phyloP scores from a whole-genome alignment of 1,139 yeast genomes.

The Pichia cactophila region DNA sequence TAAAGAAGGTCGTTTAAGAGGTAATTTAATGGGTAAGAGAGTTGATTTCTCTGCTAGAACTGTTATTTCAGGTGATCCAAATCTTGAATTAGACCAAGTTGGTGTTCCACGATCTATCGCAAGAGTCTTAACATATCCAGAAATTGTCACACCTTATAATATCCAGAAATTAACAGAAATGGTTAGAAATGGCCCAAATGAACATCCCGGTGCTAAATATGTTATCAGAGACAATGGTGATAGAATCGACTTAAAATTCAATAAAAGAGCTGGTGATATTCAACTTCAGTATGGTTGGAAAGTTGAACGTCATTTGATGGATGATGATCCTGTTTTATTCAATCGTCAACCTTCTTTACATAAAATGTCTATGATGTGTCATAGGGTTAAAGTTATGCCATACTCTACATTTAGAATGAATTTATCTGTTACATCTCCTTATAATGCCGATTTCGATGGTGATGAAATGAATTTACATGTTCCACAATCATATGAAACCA shows the following conservation, averaged over 20 bases:
- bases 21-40: slow-evolving; percentile 99
- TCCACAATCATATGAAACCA: slow-evolving; percentile 96
- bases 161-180: slow-evolving; percentile 86
- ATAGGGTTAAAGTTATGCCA: slow-evolving; percentile 97
- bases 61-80: slow-evolving; percentile 98
- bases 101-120: slow-evolving; percentile 98
- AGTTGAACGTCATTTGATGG: slow-evolving; percentile 97
- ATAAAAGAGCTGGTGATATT: slow-evolving; percentile 96
- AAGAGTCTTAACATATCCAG: slow-evolving; percentile 91
- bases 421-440: slow-evolving; percentile 94
- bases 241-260: slow-evolving; percentile 92
- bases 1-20: slow-evolving; percentile 97
- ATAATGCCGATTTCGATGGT: slow-evolving; percentile 99
- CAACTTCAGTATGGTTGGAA: slow-evolving; percentile 98
- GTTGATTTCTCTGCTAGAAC: slow-evolving; percentile 99
- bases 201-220: slow-evolving; percentile 98
- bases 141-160: slow-evolving; percentile 94
- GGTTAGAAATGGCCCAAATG: slow-evolving; percentile 97
- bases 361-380: slow-evolving; percentile 99
- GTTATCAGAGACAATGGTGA: slow-evolving; percentile 98
- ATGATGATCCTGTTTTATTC: slow-evolving; percentile 93
- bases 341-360: slow-evolving; percentile 99
- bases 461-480: slow-evolving; percentile 99
- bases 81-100: slow-evolving; percentile 92
- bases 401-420: slow-evolving; percentile 95